Evolutionary conservation across 352 stramenopile genomes (phyloP).

Genomic region (Thalassiosira mediterranea): DNA sequence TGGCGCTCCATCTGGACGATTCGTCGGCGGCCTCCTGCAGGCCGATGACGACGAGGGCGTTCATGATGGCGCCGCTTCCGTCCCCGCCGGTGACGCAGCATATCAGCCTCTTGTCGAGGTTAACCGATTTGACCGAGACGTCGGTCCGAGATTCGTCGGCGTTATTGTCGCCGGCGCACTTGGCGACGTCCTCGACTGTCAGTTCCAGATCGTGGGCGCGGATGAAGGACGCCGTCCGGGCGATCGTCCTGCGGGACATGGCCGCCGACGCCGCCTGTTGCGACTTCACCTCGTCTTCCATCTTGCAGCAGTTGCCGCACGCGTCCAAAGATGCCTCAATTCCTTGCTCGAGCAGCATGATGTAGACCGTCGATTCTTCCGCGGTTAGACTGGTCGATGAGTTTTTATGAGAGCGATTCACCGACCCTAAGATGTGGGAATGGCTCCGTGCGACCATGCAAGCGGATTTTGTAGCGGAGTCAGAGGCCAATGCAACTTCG

Average conservation of each 20-base stretch:
- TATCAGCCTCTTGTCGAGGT: background rate
- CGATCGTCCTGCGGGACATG: background rate
- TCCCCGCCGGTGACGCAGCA: conserved; percentile 7
- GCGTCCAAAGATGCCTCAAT: no score
- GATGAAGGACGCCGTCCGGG: conserved; percentile 25
- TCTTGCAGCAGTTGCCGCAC: background rate
- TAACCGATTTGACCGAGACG: conserved; percentile 7
- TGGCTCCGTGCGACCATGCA: no score
- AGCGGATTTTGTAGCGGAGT: no score
- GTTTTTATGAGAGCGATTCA: no score
- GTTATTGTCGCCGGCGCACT: background rate
- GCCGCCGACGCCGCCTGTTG: background rate
- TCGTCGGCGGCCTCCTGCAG: conserved; percentile 55
- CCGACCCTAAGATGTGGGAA: no score
- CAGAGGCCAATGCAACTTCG: no score
- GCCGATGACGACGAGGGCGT: conserved; percentile 37
- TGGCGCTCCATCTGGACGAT: conserved; percentile 54
- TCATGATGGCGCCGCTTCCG: conserved; percentile 34
- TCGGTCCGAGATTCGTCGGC: conserved; percentile 4
- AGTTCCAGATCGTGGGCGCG: conserved; percentile 32
- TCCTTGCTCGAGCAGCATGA: no score
- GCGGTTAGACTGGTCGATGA: no score
- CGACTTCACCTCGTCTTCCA: background rate
- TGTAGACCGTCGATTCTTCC: no score
- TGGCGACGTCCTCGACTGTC: background rate